phyloP scores from a whole-genome alignment of 176 grass and related monocot genomes.

The Miscanthus lutarioriparius region DNA sequence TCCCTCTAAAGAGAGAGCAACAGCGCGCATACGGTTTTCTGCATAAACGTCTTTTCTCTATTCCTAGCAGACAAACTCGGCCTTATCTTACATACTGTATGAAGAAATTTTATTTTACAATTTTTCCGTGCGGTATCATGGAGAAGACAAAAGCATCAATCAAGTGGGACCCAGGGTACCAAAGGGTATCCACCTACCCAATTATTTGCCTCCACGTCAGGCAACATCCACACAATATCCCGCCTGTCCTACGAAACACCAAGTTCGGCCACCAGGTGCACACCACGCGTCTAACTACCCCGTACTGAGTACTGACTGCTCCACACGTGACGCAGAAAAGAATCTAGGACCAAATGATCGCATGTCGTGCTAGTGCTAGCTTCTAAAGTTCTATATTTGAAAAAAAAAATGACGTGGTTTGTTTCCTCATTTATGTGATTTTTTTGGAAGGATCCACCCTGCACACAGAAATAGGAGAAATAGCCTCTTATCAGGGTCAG shows the following conservation, averaged over 20 bases:
- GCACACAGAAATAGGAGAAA: background rate
- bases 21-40: background rate
- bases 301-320: background rate
- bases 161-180: constrained; percentile 32
- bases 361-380: background rate
- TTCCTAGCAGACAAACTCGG: background rate
- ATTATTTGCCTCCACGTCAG: constrained; percentile 49
- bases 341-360: background rate
- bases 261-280: background rate
- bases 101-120: background rate
- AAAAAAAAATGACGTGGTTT: background rate
- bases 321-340: background rate
- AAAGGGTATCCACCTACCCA: constrained; percentile 24
- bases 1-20: too few species aligned
- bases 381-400: background rate
- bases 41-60: background rate
- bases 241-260: background rate
- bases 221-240: background rate
- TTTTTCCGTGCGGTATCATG: background rate
- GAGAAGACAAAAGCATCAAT: constrained; percentile 23
- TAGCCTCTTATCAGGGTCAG: background rate
- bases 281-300: background rate
- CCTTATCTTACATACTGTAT: background rate
- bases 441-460: too few species aligned
- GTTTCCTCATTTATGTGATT: background rate